Conservation (phyloP, 2,329 filamentous ascomycete genomes). For the Cladosporium austrohemisphaericum region DNA sequence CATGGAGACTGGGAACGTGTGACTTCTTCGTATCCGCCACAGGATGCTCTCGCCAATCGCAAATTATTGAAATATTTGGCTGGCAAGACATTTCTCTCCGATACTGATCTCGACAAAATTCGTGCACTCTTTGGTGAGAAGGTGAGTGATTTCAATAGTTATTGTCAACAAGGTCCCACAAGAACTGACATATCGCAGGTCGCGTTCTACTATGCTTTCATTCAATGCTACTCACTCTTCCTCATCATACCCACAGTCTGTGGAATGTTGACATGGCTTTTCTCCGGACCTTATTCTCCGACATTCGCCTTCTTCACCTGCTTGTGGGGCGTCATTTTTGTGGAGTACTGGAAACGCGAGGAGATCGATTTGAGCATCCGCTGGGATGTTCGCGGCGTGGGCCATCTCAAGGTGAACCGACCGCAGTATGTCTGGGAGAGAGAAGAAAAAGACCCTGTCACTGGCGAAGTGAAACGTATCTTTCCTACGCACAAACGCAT, state of each 20-base stretch:
- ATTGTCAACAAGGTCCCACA: too few species aligned
- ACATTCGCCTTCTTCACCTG: slow-evolving; percentile 9
- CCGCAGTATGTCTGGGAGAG: slow-evolving; percentile 12
- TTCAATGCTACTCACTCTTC: slow-evolving; percentile 12
- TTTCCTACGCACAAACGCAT: slow-evolving; percentile 12
- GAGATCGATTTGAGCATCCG: slow-evolving; percentile 14
- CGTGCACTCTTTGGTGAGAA: slow-evolving; percentile 11
- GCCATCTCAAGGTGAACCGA: slow-evolving; percentile 7
- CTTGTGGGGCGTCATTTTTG: slow-evolving; percentile 9
- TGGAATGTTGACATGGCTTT: slow-evolving; percentile 7
- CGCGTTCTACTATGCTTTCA: slow-evolving; percentile 12
- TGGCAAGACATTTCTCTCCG: slow-evolving; percentile 7
- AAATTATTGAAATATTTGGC: slow-evolving; percentile 8
- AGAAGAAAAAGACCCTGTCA: slow-evolving; percentile 6
- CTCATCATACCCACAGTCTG: slow-evolving; percentile 7
- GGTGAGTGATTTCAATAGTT: too few species aligned
- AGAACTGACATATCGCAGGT: not conserved
- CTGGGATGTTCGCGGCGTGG: slow-evolving; percentile 8
- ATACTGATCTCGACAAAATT: slow-evolving; percentile 7
- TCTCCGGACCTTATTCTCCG: slow-evolving; percentile 12
- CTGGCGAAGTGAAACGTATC: slow-evolving; percentile 9
- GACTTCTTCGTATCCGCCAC: slow-evolving; percentile 6
- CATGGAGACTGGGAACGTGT: slow-evolving; percentile 10
- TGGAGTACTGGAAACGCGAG: slow-evolving; percentile 12
- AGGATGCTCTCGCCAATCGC: slow-evolving; percentile 8